Evolutionary conservation across 495 filamentous ascomycete genomes (phyloP), one percentile per base, ranked within the genome.

Genomic region (Penicillium diatomitis): DNA sequence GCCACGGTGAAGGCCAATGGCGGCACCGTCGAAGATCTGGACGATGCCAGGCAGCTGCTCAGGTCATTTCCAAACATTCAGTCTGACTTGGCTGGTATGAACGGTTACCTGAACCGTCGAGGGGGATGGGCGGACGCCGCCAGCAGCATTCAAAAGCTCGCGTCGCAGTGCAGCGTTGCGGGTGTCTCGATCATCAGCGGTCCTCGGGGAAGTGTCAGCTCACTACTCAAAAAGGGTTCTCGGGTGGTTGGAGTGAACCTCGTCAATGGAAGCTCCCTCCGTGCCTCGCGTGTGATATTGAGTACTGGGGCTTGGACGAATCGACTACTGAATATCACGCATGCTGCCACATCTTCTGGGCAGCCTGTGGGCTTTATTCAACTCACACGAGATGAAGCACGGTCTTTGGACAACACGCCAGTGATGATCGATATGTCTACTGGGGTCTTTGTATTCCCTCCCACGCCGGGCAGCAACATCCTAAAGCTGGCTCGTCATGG

Each of bases 261-360:
- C 3, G 53, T 60, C 0, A 67, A 72, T 38, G 79, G 81, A 4
- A 57, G 57, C 6, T 57, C 52, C 10, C 45, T 90, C 2, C 65
- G 63, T 0, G 87, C 87, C 2, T 79, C 82, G 10, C 74, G 89
- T 1, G 79, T 82, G 7, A 71, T 95, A 46, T 66, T 90, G 8
- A 86, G 87, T 0, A 77, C 86, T 0, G 89, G 89, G 3, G 85
- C 89, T 3, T 95, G 88, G 89, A 84, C 84, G 4, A 75, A 75
- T 6, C 65, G 71, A 0, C 66, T 65, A 7, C 33, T 65, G 4
- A 42, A 62, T 44, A 87, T 37, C 55, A 88, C 41, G 74, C 54
- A 64, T 32, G 50, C 58, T 10, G 58, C 59, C 5, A 57, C 57
- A 6, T 55, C 58, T 5, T 62, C 63, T 0, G 89, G 84, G 3